These are phyloP conservation scores for Allium fistulosum DNA, from an alignment of 106 monocot genomes.

Conservation along the genomic window DNA sequence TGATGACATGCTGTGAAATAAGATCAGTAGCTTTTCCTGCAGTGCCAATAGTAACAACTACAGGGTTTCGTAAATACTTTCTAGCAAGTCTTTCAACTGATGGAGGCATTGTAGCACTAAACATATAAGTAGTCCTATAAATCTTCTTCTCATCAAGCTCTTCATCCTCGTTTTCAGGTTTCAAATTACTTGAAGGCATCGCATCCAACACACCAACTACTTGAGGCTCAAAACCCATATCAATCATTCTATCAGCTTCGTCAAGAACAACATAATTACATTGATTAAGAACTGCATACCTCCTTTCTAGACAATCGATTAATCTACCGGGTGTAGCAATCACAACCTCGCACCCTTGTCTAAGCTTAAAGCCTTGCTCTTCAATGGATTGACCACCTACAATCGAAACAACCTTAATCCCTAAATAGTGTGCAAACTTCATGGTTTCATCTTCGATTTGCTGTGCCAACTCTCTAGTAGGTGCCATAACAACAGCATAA, in stretches of 20 bases:
- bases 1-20: constrained; percentile 86
- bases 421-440: constrained; percentile 89
- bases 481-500: constrained; percentile 97
- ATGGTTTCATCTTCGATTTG: constrained; percentile 98
- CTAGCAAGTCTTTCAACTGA: constrained; percentile 89
- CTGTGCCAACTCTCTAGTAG: constrained; percentile 92
- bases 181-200: constrained; percentile 96
- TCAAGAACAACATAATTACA: constrained; percentile 99
- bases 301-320: constrained; percentile 80
- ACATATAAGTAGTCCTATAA: constrained; percentile 98
- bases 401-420: constrained; percentile 95
- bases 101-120: constrained; percentile 97
- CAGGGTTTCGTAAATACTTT: constrained; percentile 91
- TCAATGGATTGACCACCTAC: constrained; percentile 98
- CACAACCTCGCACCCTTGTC: constrained; percentile 97
- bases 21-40: constrained; percentile 95
- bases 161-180: constrained; percentile 97
- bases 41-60: constrained; percentile 93
- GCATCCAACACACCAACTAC: constrained; percentile 99
- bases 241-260: constrained; percentile 98
- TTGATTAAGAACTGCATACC: constrained; percentile 95
- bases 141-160: constrained; percentile 91
- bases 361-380: constrained; percentile 89
- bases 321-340: constrained; percentile 93
- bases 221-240: constrained; percentile 99